Evolutionary conservation across 352 stramenopile genomes (phyloP).

Genomic region (Pythium coloratum): DNA sequence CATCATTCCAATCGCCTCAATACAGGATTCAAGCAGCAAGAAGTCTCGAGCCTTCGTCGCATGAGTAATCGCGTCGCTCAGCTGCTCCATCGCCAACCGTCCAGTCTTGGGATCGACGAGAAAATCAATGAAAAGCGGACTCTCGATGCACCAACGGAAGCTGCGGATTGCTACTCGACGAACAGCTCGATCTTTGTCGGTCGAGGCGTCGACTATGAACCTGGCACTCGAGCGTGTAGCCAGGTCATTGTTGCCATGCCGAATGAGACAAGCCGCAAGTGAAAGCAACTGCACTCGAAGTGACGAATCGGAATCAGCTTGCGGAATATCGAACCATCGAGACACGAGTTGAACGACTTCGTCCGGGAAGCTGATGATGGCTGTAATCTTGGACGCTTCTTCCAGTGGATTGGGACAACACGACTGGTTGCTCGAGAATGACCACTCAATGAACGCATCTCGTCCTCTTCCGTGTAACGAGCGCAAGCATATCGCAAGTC

Average conservation of each 20-base stretch:
- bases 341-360: constrained; percentile 10
- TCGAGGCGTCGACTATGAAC: constrained; percentile 4
- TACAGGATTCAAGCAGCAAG: constrained; percentile 27
- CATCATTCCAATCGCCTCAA: constrained; percentile 30
- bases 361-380: not conserved
- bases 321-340: not conserved
- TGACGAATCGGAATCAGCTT: constrained; percentile 1
- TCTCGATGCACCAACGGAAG: constrained; percentile 19
- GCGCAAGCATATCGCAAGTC: not conserved
- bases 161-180: constrained; percentile 15
- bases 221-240: not conserved
- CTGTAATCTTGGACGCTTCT: not conserved
- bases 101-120: constrained; percentile 3
- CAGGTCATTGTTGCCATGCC: constrained; percentile 3
- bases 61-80: constrained; percentile 11
- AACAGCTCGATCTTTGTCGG: constrained; percentile 16
- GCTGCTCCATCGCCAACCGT: constrained; percentile 1
- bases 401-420: not conserved
- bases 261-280: constrained; percentile 16
- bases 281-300: constrained; percentile 4
- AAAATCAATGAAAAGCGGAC: constrained; percentile 2
- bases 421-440: not conserved
- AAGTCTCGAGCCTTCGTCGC: constrained; percentile 24
- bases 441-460: constrained; percentile 1
- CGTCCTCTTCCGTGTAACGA: not conserved